These are phyloP conservation scores for Sisymbrium altissimum DNA, from an alignment of 345 rosid genomes.

Conservation along the genomic window DNA sequence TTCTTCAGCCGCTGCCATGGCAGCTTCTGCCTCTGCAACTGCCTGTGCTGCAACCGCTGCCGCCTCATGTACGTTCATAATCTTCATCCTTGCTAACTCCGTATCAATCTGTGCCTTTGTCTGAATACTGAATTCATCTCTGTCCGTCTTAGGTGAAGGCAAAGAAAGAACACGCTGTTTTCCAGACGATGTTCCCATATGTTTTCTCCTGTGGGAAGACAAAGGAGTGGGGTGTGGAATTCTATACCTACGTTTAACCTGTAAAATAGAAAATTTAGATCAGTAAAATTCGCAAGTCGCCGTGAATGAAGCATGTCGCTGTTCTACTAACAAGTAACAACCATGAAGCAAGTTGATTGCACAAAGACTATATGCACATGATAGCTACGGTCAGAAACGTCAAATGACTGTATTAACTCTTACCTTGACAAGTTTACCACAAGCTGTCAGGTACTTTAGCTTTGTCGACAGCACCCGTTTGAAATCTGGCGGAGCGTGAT, in stretches of 20 bases:
- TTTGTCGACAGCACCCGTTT: conserved; percentile 80
- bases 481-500: conserved; percentile 89
- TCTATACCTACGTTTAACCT: conserved; percentile 93
- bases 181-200: conserved; percentile 38
- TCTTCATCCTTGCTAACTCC: conserved; percentile 82
- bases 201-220: conserved; percentile 54
- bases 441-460: conserved; percentile 69
- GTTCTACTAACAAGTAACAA: conserved; percentile 6
- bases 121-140: conserved; percentile 47
- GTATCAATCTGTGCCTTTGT: conserved; percentile 71
- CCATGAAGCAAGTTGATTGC: conserved; percentile 1
- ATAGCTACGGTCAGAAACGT: background rate
- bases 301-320: background rate
- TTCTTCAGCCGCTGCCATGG: conserved; percentile 88
- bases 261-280: conserved; percentile 7
- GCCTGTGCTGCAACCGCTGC: conserved; percentile 84
- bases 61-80: conserved; percentile 80
- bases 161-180: conserved; percentile 42
- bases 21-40: conserved; percentile 93
- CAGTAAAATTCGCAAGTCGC: background rate
- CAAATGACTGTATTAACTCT: background rate
- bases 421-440: conserved; percentile 87
- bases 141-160: conserved; percentile 44
- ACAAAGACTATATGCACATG: conserved; percentile 9
- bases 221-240: conserved; percentile 49